Percentiles rank a stretch among this genome's conserved stretches.
These are phyloP conservation scores for Metschnikowia similis DNA, from an alignment of 805 yeast species.

Conservation along the genomic window DNA sequence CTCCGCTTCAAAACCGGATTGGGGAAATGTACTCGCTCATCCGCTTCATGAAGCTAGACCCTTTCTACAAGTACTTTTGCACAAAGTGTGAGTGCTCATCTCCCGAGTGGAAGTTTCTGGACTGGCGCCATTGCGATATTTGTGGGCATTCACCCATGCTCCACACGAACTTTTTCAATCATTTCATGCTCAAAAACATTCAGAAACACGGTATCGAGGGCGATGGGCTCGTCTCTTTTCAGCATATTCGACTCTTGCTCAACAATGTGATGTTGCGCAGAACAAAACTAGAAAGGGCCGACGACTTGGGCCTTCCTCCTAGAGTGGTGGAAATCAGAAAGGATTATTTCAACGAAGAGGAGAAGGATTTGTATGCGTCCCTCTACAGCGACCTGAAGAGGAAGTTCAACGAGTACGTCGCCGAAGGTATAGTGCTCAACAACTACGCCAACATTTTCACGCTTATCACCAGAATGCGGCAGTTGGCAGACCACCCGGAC, in stretches of 20 bases:
- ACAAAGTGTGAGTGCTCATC: constrained; percentile 87
- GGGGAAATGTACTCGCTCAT: constrained; percentile 95
- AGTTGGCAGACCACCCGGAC: constrained; percentile 97
- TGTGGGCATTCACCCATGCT: constrained; percentile 95
- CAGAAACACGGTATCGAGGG: constrained; percentile 80
- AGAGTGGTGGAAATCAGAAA: constrained; percentile 84
- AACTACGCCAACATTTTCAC: constrained; percentile 97
- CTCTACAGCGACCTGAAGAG: constrained; percentile 83
- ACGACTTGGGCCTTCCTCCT: constrained; percentile 96
- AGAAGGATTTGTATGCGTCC: constrained; percentile 85
- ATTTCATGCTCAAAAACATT: constrained; percentile 90
- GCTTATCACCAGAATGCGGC: constrained; percentile 94
- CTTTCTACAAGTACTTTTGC: constrained; percentile 87
- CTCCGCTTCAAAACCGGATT: constrained; percentile 93
- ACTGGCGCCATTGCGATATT: constrained; percentile 74
- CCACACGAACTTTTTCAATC: constrained; percentile 93
- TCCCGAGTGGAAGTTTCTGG: constrained; percentile 78
- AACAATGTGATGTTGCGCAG: constrained; percentile 86
- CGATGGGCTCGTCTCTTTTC: constrained; percentile 75
- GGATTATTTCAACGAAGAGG: constrained; percentile 90
- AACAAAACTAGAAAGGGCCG: constrained; percentile 94
- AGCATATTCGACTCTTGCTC: constrained; percentile 67
- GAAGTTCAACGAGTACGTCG: constrained; percentile 86
- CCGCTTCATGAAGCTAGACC: constrained; percentile 76
- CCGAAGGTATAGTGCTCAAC: constrained; percentile 93